Percentiles rank a stretch among this genome's conserved stretches.
Evolutionary conservation across 257 asterid genomes (phyloP).

Genomic region (Jacaranda mimosifolia): DNA sequence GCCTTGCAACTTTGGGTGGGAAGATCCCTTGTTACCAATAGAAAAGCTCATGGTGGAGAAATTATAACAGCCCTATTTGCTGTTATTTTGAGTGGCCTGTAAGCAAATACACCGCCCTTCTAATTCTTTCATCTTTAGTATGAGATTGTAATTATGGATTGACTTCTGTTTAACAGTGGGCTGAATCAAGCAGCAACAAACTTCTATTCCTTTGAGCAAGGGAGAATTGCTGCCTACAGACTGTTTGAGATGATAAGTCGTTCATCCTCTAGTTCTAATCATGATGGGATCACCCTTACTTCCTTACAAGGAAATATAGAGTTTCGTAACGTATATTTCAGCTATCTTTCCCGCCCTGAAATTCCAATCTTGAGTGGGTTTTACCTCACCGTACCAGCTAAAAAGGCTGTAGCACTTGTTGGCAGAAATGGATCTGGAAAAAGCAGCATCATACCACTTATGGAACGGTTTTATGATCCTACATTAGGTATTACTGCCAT

Average conservation of each 20-base stretch:
- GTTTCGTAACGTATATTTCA: slow-evolving; percentile 97
- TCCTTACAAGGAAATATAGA: slow-evolving; percentile 97
- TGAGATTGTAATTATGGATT: slow-evolving; percentile 17
- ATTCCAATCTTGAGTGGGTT: slow-evolving; percentile 99
- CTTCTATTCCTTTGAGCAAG: slow-evolving; percentile 98
- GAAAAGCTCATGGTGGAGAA: slow-evolving; percentile 94
- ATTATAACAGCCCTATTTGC: slow-evolving; percentile 92
- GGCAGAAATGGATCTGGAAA: slow-evolving; percentile 99
- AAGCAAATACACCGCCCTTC: slow-evolving; percentile 51
- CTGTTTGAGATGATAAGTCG: slow-evolving; percentile 97
- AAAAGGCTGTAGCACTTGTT: slow-evolving; percentile 98
- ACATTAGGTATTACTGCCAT: slow-evolving; percentile 71
- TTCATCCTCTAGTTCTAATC: slow-evolving; percentile 79
- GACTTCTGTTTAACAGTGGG: slow-evolving; percentile 66
- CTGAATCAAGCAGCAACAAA: slow-evolving; percentile 99
- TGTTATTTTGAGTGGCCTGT: slow-evolving; percentile 99
- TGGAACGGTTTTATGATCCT: slow-evolving; percentile 99
- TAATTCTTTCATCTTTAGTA: slow-evolving; percentile 32
- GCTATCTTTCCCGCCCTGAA: slow-evolving; percentile 98
- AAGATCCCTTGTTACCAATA: slow-evolving; percentile 76
- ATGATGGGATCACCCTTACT: slow-evolving; percentile 84
- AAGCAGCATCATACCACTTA: slow-evolving; percentile 98
- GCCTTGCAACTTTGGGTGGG: slow-evolving; percentile 99
- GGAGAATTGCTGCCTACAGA: slow-evolving; percentile 99
- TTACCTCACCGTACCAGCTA: slow-evolving; percentile 97